Percentiles rank a stretch among this genome's conserved stretches.
Evolutionary conservation across 176 grass and related monocot species (phyloP).

Genomic region (Miscanthus lutarioriparius): DNA sequence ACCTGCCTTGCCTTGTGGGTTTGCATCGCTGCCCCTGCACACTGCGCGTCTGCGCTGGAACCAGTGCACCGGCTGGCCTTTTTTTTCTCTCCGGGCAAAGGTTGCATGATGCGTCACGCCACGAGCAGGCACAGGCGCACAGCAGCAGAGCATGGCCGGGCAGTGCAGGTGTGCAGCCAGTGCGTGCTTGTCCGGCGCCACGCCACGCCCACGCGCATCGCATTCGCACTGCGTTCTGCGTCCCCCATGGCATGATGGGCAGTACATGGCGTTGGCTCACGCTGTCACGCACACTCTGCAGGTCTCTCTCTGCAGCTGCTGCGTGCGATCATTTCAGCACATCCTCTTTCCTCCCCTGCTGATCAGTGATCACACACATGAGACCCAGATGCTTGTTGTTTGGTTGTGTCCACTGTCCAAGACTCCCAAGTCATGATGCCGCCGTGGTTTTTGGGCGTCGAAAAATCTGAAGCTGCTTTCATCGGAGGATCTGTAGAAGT

Average conservation of each 20-base stretch:
- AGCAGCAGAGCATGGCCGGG: constrained; percentile 1
- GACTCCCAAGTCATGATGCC: neutral
- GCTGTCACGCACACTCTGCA: no score
- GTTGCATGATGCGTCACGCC: constrained; percentile 38
- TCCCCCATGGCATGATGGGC: constrained; percentile 25
- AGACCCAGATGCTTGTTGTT: neutral
- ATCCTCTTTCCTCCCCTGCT: neutral
- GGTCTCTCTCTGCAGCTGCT: neutral
- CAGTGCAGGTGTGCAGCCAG: neutral
- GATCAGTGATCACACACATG: neutral
- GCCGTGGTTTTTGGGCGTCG: neutral
- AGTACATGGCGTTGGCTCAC: neutral
- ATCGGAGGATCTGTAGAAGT: neutral
- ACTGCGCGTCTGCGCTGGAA: neutral
- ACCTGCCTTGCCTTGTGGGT: neutral
- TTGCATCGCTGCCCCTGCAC: neutral
- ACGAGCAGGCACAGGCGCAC: neutral
- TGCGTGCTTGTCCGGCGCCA: neutral
- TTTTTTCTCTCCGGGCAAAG: constrained; percentile 22
- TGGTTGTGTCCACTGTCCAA: neutral
- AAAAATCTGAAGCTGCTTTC: neutral
- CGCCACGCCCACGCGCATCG: neutral
- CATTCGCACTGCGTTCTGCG: neutral
- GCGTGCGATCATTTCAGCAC: neutral
- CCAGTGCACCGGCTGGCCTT: neutral